Base-by-base conservation (phyloP, 1,284 basidiomycete genomes). In the Apiotrichum veenhuisii region DNA sequence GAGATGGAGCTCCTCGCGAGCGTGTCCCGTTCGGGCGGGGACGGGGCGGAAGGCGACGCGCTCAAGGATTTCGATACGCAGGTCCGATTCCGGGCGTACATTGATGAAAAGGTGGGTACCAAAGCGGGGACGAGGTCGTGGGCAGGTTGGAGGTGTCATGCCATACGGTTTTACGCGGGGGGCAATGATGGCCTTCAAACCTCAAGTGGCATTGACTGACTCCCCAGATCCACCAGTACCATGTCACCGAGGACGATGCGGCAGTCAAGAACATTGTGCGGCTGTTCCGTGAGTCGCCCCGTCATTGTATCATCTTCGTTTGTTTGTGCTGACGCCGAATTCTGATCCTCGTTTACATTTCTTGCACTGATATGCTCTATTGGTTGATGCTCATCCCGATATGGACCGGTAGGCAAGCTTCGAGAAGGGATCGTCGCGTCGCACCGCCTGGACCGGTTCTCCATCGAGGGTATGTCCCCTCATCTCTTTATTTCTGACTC, bases 371-470 rank as follows among this genome's bases (percentile, higher is more conserved):
- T 43, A 9, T 43, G 1, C 17, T 1, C 23, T n/a, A 17, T 38
- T 18, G 18, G 15, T 38, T 38, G 37, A 38, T 38, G 20, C 8
- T 23, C 34, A 41, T 3, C 17, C 47, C 12, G 34, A 47, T 15
- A 27, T 2, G 10, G 30, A 30, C 30, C 12, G 7, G 3, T 46
- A 76, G 74, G 75, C 18, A 77, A 77, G 57, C 61, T 77, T 20
- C 60, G 76, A 36, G 76, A 77, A 62, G 76, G 76, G 0, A 67
- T 77, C 0, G 66, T 76, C 9, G 75, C 76, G 10, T 69, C 70
- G 12, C 48, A 62, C 22, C 62, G 76, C 14, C 58, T 69, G 4
- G 76, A 77, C 61, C 49, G 18, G 0, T 77, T 77, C 48, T 72
- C 76, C 1, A 65, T 76, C 7, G 68, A 75, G 61, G 75, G 74